Evolutionary conservation across 768 basidiomycete genomes (phyloP), one percentile per base, ranked within the genome.

Genomic region (Naganishia kalamii): DNA sequence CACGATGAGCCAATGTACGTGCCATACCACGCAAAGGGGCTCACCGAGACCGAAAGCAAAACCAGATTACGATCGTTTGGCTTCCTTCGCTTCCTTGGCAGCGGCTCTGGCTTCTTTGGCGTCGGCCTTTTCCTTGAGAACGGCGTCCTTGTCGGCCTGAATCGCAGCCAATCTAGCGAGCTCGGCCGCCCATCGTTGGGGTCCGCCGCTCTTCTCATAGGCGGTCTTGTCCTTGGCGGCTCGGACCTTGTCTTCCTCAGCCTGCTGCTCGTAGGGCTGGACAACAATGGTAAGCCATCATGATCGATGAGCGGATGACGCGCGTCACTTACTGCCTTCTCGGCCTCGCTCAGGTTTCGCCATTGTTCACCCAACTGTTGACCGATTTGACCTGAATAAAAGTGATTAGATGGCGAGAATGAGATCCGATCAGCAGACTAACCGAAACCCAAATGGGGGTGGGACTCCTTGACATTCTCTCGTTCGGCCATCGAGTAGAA

Each of bases 401-500:
- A 41, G 8, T n/a, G 23, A 15, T 43, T 41, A 33, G 52, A 57
- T 60, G 25, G 48, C 19, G 30, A 64, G 19, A 27, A 47, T 44
- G 17, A 23, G 25, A 30, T 46, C 25, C 37, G 41, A 30, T 30
- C 35, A 29, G 32, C 13, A 62, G 12, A 65, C 83, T 70, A 70
- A 89, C 92, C 93, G 75, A 97, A 98, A 63, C 87, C 84, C 30
- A 90, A 92, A 65, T 92, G 90, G 52, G 93, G 93, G 81, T 97
- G 94, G 81, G 96, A 92, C 65, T 85, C 75, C 86, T 93, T 94
- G 84, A 97, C 89, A 77, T 88, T 85, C 80, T 93, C 89, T 76
- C 93, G 85, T 89, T 90, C 88, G 79, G 92, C 93, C 79, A 92
- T 89, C 72, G 86, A 87, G 84, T 97, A 98, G 88, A 92, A 92